A percentile compares a stretch with the other conserved stretches of the same genome.
Evolutionary conservation across 2,329 filamentous ascomycete genomes (phyloP).

Genomic region (Venturia pyrina): DNA sequence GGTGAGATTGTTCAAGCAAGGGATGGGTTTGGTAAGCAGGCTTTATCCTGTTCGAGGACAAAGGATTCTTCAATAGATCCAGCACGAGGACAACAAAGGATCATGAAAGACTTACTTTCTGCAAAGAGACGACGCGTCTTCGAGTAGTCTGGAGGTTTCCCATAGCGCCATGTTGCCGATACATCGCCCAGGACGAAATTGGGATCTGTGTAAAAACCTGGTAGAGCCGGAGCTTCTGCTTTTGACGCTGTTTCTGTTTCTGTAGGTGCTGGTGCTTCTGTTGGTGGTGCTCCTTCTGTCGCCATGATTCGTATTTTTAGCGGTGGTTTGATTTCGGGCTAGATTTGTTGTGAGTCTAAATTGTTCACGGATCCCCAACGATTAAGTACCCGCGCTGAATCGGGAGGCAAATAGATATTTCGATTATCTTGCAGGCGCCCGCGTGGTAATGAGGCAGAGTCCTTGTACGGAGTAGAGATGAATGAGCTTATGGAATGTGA

Average conservation of each 20-base stretch:
- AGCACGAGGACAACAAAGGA: neutral
- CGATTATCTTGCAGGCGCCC: neutral
- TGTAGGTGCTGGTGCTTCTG: neutral
- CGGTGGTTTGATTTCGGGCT: neutral
- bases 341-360: neutral
- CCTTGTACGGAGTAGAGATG: neutral
- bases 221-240: neutral
- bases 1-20: neutral
- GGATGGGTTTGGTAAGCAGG: neutral
- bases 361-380: neutral
- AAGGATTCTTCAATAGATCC: neutral
- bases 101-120: constrained; percentile 39
- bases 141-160: constrained; percentile 51
- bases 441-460: neutral
- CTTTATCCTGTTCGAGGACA: neutral
- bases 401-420: neutral
- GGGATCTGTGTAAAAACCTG: constrained; percentile 50
- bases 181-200: constrained; percentile 48
- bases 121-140: constrained; percentile 51
- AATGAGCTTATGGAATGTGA: no score
- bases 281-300: neutral
- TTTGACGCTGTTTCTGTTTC: neutral
- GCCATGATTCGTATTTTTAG: neutral
- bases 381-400: neutral
- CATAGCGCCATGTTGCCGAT: constrained; percentile 50